Conservation (phyloP, 2,329 filamentous ascomycete genomes). For the Cytospora piceae region DNA sequence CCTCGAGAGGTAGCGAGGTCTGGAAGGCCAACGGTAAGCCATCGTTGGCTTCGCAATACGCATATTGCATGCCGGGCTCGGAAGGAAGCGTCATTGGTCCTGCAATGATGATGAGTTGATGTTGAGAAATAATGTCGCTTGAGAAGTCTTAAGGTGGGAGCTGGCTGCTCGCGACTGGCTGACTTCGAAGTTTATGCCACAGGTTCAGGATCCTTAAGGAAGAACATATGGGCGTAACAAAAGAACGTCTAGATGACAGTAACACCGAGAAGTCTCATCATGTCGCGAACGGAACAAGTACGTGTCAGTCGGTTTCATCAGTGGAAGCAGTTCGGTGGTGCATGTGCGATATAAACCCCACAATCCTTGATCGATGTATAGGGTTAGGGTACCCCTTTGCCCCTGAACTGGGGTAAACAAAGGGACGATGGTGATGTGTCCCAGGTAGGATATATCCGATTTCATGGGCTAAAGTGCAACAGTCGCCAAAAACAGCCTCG, state of each 20-base stretch:
- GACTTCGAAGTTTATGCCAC: not conserved
- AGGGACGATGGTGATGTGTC: not conserved
- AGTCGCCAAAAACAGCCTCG: not conserved
- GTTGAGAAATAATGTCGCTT: too few relatives aligned
- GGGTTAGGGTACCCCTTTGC: conserved; percentile 13
- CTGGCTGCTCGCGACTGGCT: not conserved
- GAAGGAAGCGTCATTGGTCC: conserved; percentile 20
- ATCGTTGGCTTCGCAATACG: conserved; percentile 38
- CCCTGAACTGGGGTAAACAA: not conserved
- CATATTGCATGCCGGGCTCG: conserved; percentile 38
- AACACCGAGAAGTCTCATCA: not conserved
- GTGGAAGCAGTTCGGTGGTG: conserved; percentile 8
- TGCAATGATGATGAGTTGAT: not conserved
- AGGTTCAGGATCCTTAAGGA: not conserved
- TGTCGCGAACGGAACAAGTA: not conserved
- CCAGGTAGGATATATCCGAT: not conserved
- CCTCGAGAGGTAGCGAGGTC: conserved; percentile 39
- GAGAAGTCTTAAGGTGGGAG: not conserved
- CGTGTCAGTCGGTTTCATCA: conserved; percentile 8
- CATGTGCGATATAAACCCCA: not conserved
- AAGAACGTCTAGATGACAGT: not conserved
- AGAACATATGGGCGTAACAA: not conserved
- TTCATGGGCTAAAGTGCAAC: not conserved
- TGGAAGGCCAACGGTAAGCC: conserved; percentile 42
- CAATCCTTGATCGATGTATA: not conserved